Conservation (phyloP, 345 rosid genomes). For the Corchorus capsularis region DNA sequence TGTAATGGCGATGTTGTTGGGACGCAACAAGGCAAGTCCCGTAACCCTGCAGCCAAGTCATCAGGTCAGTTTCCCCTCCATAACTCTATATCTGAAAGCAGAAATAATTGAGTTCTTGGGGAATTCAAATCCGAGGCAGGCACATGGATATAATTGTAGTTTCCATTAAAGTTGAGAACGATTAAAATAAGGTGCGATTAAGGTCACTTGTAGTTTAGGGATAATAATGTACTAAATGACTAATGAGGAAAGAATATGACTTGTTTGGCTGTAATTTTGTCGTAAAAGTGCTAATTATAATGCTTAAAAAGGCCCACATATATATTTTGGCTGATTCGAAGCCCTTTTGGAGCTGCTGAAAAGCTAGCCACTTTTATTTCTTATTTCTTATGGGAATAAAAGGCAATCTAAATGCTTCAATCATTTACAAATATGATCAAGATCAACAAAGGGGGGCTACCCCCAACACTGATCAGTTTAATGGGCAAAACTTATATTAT, state of each 20-base stretch:
- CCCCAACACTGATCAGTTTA: no score
- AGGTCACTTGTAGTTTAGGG: neutral
- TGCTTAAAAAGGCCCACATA: neutral
- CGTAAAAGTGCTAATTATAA: neutral
- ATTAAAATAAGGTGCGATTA: neutral
- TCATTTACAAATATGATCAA: no score
- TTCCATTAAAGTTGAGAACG: neutral
- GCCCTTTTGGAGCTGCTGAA: neutral
- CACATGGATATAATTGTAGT: neutral
- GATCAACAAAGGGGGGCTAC: no score
- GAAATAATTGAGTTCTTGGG: neutral
- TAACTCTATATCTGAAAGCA: no score
- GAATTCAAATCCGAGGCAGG: neutral
- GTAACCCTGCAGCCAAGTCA: no score
- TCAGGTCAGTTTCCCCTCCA: no score
- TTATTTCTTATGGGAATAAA: no score
- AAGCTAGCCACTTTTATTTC: no score
- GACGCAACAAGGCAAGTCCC: no score
- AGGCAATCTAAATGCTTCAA: no score
- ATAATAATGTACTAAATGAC: neutral
- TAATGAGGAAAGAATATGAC: neutral
- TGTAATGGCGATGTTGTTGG: no score
- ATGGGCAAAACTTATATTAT: no score
- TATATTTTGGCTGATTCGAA: neutral
- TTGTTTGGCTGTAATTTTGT: constrained; percentile 2